These are phyloP conservation scores for Quercus suber DNA, from an alignment of 306 rosid genomes.

Conservation along the genomic window DNA sequence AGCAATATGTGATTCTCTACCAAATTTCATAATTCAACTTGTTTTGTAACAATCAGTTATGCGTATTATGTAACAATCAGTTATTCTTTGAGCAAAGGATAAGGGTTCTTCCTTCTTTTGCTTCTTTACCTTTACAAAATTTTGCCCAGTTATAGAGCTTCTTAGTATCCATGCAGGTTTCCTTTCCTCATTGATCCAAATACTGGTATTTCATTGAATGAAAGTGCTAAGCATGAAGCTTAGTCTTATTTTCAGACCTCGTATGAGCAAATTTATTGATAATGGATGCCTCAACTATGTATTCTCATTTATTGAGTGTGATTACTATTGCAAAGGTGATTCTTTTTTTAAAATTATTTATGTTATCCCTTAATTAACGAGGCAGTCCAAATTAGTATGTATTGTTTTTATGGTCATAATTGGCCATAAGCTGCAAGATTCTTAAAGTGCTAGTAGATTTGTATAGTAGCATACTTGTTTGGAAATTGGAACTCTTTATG, in stretches of 20 bases:
- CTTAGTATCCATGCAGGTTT: slow-evolving; percentile 53
- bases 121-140: slow-evolving; percentile 2
- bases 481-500: background rate
- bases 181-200: slow-evolving; percentile 79
- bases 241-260: background rate
- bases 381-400: background rate
- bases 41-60: background rate
- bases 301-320: background rate
- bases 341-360: background rate
- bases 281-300: background rate
- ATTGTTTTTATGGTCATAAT: background rate
- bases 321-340: background rate
- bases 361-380: background rate
- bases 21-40: slow-evolving; percentile 11
- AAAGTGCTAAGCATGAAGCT: slow-evolving; percentile 63
- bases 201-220: slow-evolving; percentile 62
- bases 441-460: background rate
- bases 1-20: slow-evolving; percentile 57
- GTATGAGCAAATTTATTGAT: background rate
- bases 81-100: background rate
- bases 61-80: background rate
- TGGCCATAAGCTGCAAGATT: background rate
- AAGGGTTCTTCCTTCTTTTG: background rate
- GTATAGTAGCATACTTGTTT: background rate
- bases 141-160: background rate